Conservation (phyloP, 768 basidiomycete species). For the Suillus plorans region DNA sequence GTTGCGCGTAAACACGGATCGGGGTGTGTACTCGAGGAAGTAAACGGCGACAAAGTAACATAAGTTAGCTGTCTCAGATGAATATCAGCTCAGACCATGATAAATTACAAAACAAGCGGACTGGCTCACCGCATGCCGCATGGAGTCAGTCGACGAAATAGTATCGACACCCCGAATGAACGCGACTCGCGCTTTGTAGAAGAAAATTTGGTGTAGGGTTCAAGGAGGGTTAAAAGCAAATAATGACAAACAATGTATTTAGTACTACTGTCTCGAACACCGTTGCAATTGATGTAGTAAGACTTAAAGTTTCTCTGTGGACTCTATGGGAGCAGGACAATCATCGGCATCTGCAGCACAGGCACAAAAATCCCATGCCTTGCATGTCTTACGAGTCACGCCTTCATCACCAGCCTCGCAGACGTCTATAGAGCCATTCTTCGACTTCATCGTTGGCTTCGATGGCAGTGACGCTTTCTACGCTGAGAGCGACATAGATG, state of each 20-base stretch:
- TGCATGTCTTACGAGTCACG: constrained; percentile 90
- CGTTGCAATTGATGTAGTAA: constrained; percentile 34
- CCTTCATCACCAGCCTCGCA: constrained; percentile 86
- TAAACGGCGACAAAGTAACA: constrained; percentile 70
- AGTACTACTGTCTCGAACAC: neutral
- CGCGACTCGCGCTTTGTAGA: constrained; percentile 20
- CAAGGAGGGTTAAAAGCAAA: constrained; percentile 16
- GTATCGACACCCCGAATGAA: constrained; percentile 27
- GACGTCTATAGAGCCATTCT: constrained; percentile 87
- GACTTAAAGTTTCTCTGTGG: constrained; percentile 36
- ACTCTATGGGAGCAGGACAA: constrained; percentile 71
- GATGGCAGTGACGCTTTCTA: constrained; percentile 60
- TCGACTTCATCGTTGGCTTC: constrained; percentile 95
- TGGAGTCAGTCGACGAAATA: constrained; percentile 28
- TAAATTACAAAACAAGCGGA: neutral
- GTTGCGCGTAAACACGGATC: constrained; percentile 26
- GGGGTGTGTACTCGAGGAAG: constrained; percentile 47
- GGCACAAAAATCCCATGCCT: constrained; percentile 43
- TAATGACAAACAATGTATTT: constrained; percentile 21
- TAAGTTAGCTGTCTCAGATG: constrained; percentile 58
- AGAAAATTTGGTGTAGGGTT: constrained; percentile 28
- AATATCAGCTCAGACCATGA: constrained; percentile 3
- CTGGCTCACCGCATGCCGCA: constrained; percentile 59
- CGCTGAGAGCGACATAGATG: constrained; percentile 57
- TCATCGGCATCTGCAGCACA: constrained; percentile 46